phyloP scores from a whole-genome alignment of 1,284 basidiomycete genomes.

The Macrocybe sp. region DNA sequence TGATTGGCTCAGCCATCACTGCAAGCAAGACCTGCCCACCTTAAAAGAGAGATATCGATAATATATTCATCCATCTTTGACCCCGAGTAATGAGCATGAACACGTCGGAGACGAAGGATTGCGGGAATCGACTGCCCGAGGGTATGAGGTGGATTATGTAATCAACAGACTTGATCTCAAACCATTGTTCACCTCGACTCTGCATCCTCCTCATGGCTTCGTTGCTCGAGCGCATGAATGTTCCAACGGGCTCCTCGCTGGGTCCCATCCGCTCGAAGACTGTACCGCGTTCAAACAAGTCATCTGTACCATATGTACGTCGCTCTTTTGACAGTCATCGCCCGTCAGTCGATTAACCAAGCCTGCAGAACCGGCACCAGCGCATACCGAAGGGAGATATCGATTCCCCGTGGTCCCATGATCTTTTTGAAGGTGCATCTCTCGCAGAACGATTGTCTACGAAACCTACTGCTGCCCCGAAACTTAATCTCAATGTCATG shows the following conservation, averaged over 20 bases:
- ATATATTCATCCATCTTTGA: no score
- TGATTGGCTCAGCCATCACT: conserved; percentile 3
- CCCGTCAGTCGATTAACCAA: conserved; percentile 9
- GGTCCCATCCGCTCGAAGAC: conserved; percentile 59
- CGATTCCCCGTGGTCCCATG: conserved; percentile 68
- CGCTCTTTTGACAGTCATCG: conserved; percentile 13
- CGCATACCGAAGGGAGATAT: conserved; percentile 61
- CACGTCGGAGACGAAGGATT: no score
- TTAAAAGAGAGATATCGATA: no score
- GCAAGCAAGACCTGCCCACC: no score
- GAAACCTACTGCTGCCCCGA: conserved; percentile 33
- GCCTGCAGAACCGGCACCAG: conserved; percentile 39
- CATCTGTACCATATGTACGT: conserved; percentile 67
- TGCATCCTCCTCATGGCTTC: conserved; percentile 43
- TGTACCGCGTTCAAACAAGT: conserved; percentile 32
- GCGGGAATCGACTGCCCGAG: no score
- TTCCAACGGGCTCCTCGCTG: conserved; percentile 33
- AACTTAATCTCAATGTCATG: conserved; percentile 40
- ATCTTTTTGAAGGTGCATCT: conserved; percentile 62
- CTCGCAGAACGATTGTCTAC: conserved; percentile 55
- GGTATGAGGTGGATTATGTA: no score
- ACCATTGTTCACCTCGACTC: not conserved
- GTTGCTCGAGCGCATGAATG: conserved; percentile 62
- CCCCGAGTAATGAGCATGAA: no score
- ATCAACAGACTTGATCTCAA: not conserved